Evolutionary conservation across 208 protist species (phyloP), one percentile per base, ranked within the genome.

Genomic region (Phytomonas francai): DNA sequence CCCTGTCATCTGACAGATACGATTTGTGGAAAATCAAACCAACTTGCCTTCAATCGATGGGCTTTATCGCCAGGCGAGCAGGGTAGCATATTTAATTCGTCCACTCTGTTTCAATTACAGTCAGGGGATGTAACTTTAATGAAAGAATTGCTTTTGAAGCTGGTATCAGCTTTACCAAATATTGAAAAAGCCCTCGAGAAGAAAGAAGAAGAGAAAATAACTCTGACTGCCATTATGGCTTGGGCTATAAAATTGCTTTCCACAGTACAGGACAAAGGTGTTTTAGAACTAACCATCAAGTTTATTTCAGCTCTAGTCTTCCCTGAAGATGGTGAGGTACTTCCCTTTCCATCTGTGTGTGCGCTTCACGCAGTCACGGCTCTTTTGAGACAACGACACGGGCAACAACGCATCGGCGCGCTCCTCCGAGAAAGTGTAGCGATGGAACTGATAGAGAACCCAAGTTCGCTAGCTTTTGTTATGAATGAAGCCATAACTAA

Each of bases 281-380:
- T 62, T 31, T 62, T 79, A 16, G 60, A 69, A 27, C 63, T 78
- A 54, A 73, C 78, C 33, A 36, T 92, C 31, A 54, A 87, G 67
- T 71, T 91, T 32, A 64, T 95, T 34, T 59, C 76, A 14, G 70
- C 56, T 12, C 68, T 95, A 33, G 79, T 87, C 28, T 92, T 89
- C 70, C 89, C 89, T 8, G 89, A 92, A 63, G 71, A 75, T 61
- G 81, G 77, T 49, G 64, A 63, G 58, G 68, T 95, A 59, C 74
- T 93, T 28, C 65, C 85, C 1, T 95, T 95, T 82, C 90, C 90
- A n/a, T 89, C 85, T 32, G 79, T 89, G 64, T 54, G 71, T 31
- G 73, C 87, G n/a, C 67, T 69, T 36, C 63, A 71, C 39, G 71
- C 76, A 9, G 70, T 73, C 0, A 67, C 78, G 27, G 66, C 71